phyloP scores from a whole-genome alignment of 2,329 filamentous ascomycete species.

The Alternaria sp. region DNA sequence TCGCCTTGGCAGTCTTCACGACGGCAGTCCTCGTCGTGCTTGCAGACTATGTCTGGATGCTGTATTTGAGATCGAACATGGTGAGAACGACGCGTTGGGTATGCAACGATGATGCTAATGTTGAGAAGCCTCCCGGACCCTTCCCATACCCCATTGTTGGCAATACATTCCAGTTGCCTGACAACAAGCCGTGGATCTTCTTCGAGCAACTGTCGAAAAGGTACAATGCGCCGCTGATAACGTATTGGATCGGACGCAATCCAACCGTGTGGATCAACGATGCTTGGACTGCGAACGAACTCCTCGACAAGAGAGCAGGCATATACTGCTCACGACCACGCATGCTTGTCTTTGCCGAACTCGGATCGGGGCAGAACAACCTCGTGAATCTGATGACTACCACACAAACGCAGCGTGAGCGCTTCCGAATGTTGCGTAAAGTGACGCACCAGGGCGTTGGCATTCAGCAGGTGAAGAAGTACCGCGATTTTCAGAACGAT shows the following conservation, averaged over 20 bases:
- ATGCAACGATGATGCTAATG: neutral
- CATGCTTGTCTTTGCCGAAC: slow-evolving; percentile 57
- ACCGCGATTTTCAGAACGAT: slow-evolving; percentile 67
- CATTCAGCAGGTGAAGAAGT: slow-evolving; percentile 62
- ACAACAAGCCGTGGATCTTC: slow-evolving; percentile 66
- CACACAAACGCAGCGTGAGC: slow-evolving; percentile 41
- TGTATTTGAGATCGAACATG: slow-evolving; percentile 60
- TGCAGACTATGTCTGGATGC: slow-evolving; percentile 61
- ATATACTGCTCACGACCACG: slow-evolving; percentile 63
- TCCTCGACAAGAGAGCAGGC: slow-evolving; percentile 61
- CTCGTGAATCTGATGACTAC: slow-evolving; percentile 49
- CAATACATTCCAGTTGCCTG: slow-evolving; percentile 64
- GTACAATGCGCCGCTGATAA: slow-evolving; percentile 61
- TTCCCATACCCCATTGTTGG: slow-evolving; percentile 64
- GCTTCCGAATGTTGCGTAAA: slow-evolving; percentile 45
- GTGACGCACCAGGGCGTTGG: slow-evolving; percentile 50
- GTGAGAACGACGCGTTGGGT: slow-evolving; percentile 32
- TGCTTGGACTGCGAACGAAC: slow-evolving; percentile 60
- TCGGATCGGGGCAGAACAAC: slow-evolving; percentile 47
- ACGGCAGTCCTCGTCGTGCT: slow-evolving; percentile 37
- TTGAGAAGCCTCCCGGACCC: slow-evolving; percentile 61
- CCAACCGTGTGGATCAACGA: slow-evolving; percentile 56
- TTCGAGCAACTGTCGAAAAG: slow-evolving; percentile 63
- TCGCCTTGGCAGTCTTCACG: slow-evolving; percentile 34
- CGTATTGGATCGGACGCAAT: slow-evolving; percentile 61